Percentiles rank a stretch among this genome's conserved stretches.
Evolutionary conservation across 108 stramenopile genomes (phyloP).

Genomic region (Cyclotella cryptica): DNA sequence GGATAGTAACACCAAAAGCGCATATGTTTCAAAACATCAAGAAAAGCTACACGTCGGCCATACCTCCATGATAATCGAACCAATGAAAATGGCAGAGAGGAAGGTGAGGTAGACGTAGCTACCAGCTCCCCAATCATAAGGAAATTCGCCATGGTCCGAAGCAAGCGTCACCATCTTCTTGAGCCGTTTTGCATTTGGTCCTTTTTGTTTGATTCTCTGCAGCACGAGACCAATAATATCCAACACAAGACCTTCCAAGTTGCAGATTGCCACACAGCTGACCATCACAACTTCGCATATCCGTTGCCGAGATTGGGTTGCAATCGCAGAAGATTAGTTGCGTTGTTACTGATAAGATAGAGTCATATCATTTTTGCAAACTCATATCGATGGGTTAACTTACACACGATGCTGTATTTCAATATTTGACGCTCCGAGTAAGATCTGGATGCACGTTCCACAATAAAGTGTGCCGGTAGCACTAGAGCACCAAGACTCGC

Average conservation of each 20-base stretch:
- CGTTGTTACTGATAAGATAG: background rate
- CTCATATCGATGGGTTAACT: background rate
- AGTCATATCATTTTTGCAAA: background rate
- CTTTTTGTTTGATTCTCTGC: constrained; percentile 11
- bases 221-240: constrained; percentile 26
- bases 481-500: constrained; percentile 55
- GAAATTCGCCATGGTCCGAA: constrained; percentile 42
- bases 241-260: constrained; percentile 53
- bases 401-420: constrained; percentile 51
- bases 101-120: constrained; percentile 71
- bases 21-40: background rate
- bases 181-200: constrained; percentile 9
- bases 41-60: background rate
- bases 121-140: constrained; percentile 80
- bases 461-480: constrained; percentile 66
- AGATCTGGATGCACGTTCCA: constrained; percentile 61
- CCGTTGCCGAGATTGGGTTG: too few species aligned
- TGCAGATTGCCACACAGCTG: constrained; percentile 66
- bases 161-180: constrained; percentile 8
- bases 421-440: constrained; percentile 80
- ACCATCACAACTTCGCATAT: constrained; percentile 35
- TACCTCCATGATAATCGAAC: constrained; percentile 67
- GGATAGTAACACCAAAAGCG: background rate
- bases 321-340: background rate
- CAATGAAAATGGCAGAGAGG: constrained; percentile 62